phyloP scores from a whole-genome alignment of 768 basidiomycete species.

The Austroboletus eburneus region DNA sequence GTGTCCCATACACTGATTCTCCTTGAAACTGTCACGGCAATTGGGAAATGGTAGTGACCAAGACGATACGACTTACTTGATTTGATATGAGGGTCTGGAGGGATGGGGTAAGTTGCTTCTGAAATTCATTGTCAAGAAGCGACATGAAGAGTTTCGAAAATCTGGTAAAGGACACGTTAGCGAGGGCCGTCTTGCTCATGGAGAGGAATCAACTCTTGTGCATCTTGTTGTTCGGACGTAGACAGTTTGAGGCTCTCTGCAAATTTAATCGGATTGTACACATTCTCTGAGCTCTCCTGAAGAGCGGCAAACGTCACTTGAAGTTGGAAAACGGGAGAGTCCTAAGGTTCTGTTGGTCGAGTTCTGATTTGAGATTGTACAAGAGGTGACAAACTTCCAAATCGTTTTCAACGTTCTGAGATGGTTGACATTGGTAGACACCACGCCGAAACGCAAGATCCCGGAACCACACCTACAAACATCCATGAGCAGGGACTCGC shows the following conservation, averaged over 20 bases:
- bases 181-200: background rate
- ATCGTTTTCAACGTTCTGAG: conserved; percentile 41
- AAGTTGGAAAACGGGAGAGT: conserved; percentile 74
- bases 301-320: conserved; percentile 83
- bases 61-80: conserved; percentile 46
- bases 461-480: conserved; percentile 82
- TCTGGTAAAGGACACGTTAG: conserved; percentile 36
- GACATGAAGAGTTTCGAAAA: conserved; percentile 95
- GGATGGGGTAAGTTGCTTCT: conserved; percentile 63
- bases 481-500: conserved; percentile 2
- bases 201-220: conserved; percentile 71
- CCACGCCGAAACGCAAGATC: conserved; percentile 76
- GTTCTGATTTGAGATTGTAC: background rate
- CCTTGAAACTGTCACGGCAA: conserved; percentile 72
- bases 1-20: conserved; percentile 72
- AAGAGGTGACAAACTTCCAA: conserved; percentile 38
- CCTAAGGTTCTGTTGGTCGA: conserved; percentile 36
- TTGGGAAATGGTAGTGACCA: conserved; percentile 3
- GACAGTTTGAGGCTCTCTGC: conserved; percentile 81
- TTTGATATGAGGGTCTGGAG: conserved; percentile 68
- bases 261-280: conserved; percentile 81
- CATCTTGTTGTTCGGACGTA: conserved; percentile 90
- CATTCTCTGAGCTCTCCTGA: conserved; percentile 62
- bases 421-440: conserved; percentile 73
- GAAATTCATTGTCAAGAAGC: conserved; percentile 82